A percentile compares a stretch with the other conserved stretches of the same genome.
Evolutionary conservation across 2,329 filamentous ascomycete genomes (phyloP).

Genomic region (Hypoxylon sp.): DNA sequence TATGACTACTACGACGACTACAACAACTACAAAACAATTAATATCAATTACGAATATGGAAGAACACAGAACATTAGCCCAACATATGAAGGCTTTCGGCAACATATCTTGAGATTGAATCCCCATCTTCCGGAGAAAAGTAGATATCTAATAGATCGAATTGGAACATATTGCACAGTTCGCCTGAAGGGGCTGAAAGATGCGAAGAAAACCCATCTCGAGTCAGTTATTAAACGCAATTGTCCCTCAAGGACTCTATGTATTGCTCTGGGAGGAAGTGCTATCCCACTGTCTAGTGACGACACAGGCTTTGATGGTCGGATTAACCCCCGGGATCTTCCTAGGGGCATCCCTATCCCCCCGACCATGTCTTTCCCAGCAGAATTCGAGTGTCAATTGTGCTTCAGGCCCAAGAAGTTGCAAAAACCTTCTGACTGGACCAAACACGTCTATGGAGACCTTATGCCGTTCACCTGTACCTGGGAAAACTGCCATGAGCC

Average conservation of each 20-base stretch:
- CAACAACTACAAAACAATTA: background rate
- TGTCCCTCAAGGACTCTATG: background rate
- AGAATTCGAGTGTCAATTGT: slow-evolving; percentile 1
- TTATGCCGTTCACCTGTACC: slow-evolving; percentile 1
- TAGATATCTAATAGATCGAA: background rate
- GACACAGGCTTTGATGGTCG: background rate
- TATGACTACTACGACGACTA: background rate
- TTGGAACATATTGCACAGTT: background rate
- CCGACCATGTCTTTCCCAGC: background rate
- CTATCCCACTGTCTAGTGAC: background rate
- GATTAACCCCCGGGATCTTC: background rate
- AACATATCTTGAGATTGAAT: slow-evolving; percentile 1
- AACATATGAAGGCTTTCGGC: slow-evolving; percentile 7
- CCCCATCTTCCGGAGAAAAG: background rate
- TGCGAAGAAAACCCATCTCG: background rate
- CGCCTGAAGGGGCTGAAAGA: background rate
- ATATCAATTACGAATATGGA: background rate
- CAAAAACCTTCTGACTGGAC: slow-evolving; percentile 7
- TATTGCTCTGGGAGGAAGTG: background rate
- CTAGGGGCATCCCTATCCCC: background rate
- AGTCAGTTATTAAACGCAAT: background rate
- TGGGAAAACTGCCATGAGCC: background rate
- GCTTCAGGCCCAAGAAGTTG: background rate
- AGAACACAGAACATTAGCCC: background rate
- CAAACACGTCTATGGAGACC: background rate